Conservation (phyloP, 345 rosid species). For the Anastatica hierochuntica region DNA sequence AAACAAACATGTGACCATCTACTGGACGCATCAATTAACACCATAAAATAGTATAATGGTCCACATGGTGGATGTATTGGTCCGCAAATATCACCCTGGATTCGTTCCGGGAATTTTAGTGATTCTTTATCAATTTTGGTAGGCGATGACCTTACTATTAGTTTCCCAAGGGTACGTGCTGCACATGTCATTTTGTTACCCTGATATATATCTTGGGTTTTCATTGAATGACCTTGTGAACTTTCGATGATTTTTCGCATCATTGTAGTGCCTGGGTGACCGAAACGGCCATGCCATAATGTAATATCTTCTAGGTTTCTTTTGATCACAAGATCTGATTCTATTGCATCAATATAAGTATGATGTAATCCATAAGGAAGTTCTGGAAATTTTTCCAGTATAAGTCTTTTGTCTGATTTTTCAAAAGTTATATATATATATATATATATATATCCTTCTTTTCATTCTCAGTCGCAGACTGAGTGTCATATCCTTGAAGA, state of each 20-base stretch:
- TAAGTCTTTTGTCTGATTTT: too few species aligned
- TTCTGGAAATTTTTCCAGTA: too few species aligned
- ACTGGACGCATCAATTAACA: background rate
- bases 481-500: too few species aligned
- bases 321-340: background rate
- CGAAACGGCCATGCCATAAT: background rate
- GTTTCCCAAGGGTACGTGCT: background rate
- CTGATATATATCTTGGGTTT: background rate
- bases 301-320: background rate
- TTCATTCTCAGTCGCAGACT: too few species aligned
- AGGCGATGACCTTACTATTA: background rate
- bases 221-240: background rate
- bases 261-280: background rate
- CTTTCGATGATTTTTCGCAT: background rate
- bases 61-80: background rate
- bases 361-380: too few species aligned
- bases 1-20: background rate
- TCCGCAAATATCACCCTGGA: background rate
- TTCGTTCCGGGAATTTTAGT: background rate
- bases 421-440: too few species aligned
- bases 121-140: background rate
- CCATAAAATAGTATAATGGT: background rate
- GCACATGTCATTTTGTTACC: background rate
- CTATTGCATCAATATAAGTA: too few species aligned
- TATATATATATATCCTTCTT: too few species aligned